These are phyloP conservation scores for Phlebopus sp. DNA, from an alignment of 1,284 basidiomycete genomes.

Conservation along the genomic window DNA sequence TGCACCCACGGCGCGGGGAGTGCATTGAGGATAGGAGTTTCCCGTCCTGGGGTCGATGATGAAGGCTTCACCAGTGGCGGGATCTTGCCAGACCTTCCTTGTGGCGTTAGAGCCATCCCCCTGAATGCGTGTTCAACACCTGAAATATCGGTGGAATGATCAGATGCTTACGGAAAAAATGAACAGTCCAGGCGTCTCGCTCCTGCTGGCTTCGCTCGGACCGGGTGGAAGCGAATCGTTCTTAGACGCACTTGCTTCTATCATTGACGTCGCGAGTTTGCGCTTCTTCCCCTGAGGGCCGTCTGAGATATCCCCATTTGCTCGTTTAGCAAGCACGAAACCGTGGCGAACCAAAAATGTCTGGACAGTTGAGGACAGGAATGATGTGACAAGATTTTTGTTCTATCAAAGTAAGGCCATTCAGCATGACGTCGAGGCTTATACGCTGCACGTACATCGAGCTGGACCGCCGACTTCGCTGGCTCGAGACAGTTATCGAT, in stretches of 20 bases:
- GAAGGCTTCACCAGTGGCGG: slow-evolving; percentile 62
- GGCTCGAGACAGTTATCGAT: slow-evolving; percentile 81
- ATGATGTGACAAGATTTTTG: slow-evolving; percentile 44
- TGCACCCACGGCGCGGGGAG: slow-evolving; percentile 17
- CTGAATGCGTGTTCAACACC: slow-evolving; percentile 8
- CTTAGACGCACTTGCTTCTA: slow-evolving; percentile 8
- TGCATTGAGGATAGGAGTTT: slow-evolving; percentile 45
- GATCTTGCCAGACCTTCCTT: slow-evolving; percentile 56
- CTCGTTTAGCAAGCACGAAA: slow-evolving; percentile 40
- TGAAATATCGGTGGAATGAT: slow-evolving; percentile 12
- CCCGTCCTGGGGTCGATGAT: slow-evolving; percentile 67
- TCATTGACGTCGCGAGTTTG: slow-evolving; percentile 24
- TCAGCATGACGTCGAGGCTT: slow-evolving; percentile 10
- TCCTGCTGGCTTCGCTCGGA: slow-evolving; percentile 10
- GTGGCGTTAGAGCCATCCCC: slow-evolving; percentile 17
- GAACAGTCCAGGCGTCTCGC: slow-evolving; percentile 8
- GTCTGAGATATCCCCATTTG: slow-evolving; percentile 15
- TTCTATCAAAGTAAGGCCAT: slow-evolving; percentile 36
- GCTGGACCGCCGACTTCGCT: slow-evolving; percentile 62
- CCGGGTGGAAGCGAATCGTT: slow-evolving; percentile 12
- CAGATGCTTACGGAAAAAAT: slow-evolving; percentile 20
- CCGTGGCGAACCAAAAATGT: slow-evolving; percentile 66
- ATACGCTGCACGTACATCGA: slow-evolving; percentile 50
- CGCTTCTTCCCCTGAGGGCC: slow-evolving; percentile 41
- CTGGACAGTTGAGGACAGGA: slow-evolving; percentile 60